These are phyloP conservation scores for Nannochloris sp. DNA, from an alignment of 139 green algal species.

Conservation along the genomic window DNA sequence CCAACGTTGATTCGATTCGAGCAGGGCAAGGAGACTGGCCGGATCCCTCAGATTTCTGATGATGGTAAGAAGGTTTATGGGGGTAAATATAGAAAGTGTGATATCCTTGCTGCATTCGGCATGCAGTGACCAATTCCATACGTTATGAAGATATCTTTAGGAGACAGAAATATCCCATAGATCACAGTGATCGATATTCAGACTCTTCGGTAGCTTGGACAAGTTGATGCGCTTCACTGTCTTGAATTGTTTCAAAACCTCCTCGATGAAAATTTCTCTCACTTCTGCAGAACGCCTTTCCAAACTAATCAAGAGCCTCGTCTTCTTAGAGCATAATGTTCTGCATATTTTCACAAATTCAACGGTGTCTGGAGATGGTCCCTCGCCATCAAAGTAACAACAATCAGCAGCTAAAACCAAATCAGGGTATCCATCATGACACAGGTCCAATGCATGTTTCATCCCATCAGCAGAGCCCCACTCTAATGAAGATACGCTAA, in stretches of 20 bases:
- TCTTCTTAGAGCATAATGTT: slow-evolving; percentile 22
- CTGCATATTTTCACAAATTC: slow-evolving; percentile 32
- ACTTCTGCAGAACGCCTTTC: slow-evolving; percentile 30
- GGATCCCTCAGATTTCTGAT: slow-evolving; percentile 45
- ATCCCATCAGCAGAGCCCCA: slow-evolving; percentile 13
- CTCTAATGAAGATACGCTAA: slow-evolving; percentile 14
- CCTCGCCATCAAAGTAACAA: slow-evolving; percentile 31
- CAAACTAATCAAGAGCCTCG: slow-evolving; percentile 25
- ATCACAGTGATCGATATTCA: slow-evolving; percentile 27
- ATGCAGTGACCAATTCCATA: slow-evolving; percentile 15
- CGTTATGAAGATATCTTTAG: neutral
- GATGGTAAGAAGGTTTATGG: slow-evolving; percentile 25
- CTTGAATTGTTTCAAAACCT: slow-evolving; percentile 13
- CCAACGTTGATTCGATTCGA: slow-evolving; percentile 55
- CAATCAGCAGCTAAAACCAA: slow-evolving; percentile 30
- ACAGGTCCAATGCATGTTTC: neutral
- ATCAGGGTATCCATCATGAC: slow-evolving; percentile 8
- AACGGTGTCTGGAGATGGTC: slow-evolving; percentile 16
- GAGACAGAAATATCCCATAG: slow-evolving; percentile 23
- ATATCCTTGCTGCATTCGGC: slow-evolving; percentile 41
- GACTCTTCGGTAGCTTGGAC: slow-evolving; percentile 5
- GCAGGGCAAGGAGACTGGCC: slow-evolving; percentile 31
- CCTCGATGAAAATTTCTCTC: slow-evolving; percentile 12
- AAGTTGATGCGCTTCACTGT: slow-evolving; percentile 13
- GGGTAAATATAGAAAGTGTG: slow-evolving; percentile 16